Conservation (phyloP, 2,329 filamentous ascomycete genomes). For the Juglanconis oblonga region DNA sequence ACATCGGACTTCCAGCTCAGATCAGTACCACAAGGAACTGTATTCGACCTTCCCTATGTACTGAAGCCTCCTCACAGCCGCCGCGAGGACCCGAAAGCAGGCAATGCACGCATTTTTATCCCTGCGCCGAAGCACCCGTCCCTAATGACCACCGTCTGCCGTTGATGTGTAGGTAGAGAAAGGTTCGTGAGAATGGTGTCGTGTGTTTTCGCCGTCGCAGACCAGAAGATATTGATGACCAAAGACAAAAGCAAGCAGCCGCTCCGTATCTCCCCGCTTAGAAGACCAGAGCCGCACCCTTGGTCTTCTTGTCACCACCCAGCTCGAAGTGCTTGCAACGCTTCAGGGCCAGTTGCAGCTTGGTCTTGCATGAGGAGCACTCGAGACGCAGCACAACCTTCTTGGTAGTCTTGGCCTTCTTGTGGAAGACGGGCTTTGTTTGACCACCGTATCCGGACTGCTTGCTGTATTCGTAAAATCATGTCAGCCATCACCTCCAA, state of each 20-base stretch:
- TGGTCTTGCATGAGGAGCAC: slow-evolving; percentile 97
- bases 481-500: neutral
- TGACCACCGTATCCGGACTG: slow-evolving; percentile 95
- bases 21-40: slow-evolving; percentile 16
- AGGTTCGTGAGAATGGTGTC: slow-evolving; percentile 16
- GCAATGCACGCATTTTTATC: slow-evolving; percentile 19
- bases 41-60: slow-evolving; percentile 19
- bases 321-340: slow-evolving; percentile 99
- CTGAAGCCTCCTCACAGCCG: slow-evolving; percentile 17
- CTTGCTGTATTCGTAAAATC: slow-evolving; percentile 13
- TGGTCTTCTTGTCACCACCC: slow-evolving; percentile 99
- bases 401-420: slow-evolving; percentile 99
- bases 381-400: slow-evolving; percentile 99
- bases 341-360: slow-evolving; percentile 97
- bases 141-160: slow-evolving; percentile 20
- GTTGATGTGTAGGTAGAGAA: slow-evolving; percentile 13
- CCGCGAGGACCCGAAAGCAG: slow-evolving; percentile 19
- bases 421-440: slow-evolving; percentile 99
- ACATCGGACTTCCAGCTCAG: slow-evolving; percentile 10
- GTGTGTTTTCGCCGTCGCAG: slow-evolving; percentile 16
- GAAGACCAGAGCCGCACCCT: slow-evolving; percentile 99
- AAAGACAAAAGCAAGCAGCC: slow-evolving; percentile 12
- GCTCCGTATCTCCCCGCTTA: slow-evolving; percentile 54
- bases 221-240: slow-evolving; percentile 18
- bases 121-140: slow-evolving; percentile 20